Base-by-base conservation (phyloP, 2,329 filamentous ascomycete genomes). In the Aureobasidium melanogenum region DNA sequence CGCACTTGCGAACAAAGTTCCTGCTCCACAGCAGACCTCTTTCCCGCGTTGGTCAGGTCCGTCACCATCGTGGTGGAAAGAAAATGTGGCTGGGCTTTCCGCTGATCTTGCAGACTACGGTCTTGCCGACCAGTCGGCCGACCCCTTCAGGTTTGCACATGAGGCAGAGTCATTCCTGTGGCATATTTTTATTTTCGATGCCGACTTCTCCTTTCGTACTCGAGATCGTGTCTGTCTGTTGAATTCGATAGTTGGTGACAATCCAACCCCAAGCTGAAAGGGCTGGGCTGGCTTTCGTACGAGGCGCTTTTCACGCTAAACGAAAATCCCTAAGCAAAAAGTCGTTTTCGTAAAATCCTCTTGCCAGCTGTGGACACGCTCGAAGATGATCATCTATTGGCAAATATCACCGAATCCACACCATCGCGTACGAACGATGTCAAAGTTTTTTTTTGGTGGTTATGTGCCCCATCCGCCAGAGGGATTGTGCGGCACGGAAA, bases 291-390 rank as follows among this genome's bases (percentile, higher is more conserved):
- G 48, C 48, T 51, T 38, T 22, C 14, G 44, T 47, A 51, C 48
- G 48, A 51, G 48, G 32, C 48, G 48, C 48, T 51, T 43, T 30
- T 47, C 30, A 51, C 48, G 48, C 48, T 51, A 51, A 38, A 51
- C 3, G 48, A 22, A 24, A 51, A 51, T 36, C 32, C 32, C 19
- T n/a, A 43, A 24, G 39, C 30, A 34, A 36, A 34, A 51, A 51
- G 32, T 51, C 48, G 48, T 51, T 51, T 51, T 51, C 48, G 48
- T 51, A 51, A 51, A 36, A 36, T 38, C 48, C 32, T 51, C 32
- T 38, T 51, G 48, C 19, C 19, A 51, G 26, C 48, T 51, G 48
- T 51, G 48, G 48, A 51, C 32, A 10, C 48, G 48, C 10, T 17
- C n/a, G 5, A 51, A 38, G 48, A 51, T 26, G 48, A 51, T 51